Evolutionary conservation across 106 monocot genomes (phyloP).

Genomic region (Triglochin maritima): DNA sequence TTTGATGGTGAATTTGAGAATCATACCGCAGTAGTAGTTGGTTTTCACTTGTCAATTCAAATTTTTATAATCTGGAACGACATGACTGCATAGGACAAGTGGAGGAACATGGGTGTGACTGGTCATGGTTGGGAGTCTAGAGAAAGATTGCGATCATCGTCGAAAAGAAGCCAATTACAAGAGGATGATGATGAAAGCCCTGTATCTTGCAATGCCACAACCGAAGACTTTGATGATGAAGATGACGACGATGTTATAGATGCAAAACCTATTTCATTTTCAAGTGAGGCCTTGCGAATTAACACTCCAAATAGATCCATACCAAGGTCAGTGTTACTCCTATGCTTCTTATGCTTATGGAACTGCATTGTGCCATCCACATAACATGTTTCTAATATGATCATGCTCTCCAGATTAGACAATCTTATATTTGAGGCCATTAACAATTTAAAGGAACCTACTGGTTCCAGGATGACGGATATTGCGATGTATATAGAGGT

Average conservation of each 20-base stretch:
- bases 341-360: neutral
- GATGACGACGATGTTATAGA: conserved; percentile 36
- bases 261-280: conserved; percentile 39
- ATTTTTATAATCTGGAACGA: neutral
- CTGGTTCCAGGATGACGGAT: conserved; percentile 40
- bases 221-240: conserved; percentile 19
- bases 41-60: too few relatives aligned
- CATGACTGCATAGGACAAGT: conserved; percentile 42
- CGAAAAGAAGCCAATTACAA: conserved; percentile 30
- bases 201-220: conserved; percentile 15
- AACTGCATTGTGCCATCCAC: too few relatives aligned
- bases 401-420: conserved; percentile 27
- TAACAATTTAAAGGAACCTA: conserved; percentile 48
- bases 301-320: conserved; percentile 28
- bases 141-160: conserved; percentile 34
- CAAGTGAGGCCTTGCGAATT: conserved; percentile 16
- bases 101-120: conserved; percentile 66
- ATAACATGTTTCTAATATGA: neutral
- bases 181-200: conserved; percentile 32
- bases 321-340: conserved; percentile 32
- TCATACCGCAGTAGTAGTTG: too few relatives aligned
- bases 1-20: too few relatives aligned
- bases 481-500: conserved; percentile 76
- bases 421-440: conserved; percentile 60
- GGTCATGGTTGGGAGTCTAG: conserved; percentile 51